phyloP scores from a whole-genome alignment of 164 flowering plant species.

The Magnolia kwangsiensis region DNA sequence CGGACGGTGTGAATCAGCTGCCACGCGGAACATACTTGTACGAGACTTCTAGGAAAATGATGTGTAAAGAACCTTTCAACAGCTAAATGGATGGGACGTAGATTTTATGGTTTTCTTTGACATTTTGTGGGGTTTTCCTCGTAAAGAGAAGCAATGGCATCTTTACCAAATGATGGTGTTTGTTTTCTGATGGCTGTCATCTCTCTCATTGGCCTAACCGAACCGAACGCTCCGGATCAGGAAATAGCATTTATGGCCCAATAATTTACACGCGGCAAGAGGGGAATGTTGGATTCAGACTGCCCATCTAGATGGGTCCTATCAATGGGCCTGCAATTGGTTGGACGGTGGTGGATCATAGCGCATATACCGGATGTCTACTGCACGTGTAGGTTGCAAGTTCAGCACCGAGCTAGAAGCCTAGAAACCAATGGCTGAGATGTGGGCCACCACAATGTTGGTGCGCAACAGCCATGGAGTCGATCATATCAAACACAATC shows the following conservation, averaged over 20 bases:
- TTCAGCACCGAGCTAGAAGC: not conserved
- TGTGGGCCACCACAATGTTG: not conserved
- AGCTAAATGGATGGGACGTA: not conserved
- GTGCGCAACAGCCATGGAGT: slow-evolving; percentile 4
- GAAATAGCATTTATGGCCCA: no score
- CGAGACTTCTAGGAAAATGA: not conserved
- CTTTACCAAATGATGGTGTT: not conserved
- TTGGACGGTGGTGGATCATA: no score
- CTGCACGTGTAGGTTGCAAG: no score
- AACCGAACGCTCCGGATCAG: not conserved
- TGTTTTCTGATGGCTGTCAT: not conserved
- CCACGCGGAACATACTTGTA: not conserved
- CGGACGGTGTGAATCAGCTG: no score
- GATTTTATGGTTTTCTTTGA: not conserved
- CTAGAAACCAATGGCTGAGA: not conserved
- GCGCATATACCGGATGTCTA: no score
- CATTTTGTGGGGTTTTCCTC: not conserved
- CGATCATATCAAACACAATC: not conserved
- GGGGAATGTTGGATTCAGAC: no score
- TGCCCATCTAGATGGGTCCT: no score
- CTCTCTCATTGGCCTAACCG: not conserved
- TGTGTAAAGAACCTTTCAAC: slow-evolving; percentile 1
- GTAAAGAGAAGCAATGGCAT: not conserved
- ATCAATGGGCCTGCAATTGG: no score
- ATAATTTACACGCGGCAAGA: no score